Evolutionary conservation across 768 basidiomycete genomes (phyloP).

Genomic region (Termitomyces titanicus): DNA sequence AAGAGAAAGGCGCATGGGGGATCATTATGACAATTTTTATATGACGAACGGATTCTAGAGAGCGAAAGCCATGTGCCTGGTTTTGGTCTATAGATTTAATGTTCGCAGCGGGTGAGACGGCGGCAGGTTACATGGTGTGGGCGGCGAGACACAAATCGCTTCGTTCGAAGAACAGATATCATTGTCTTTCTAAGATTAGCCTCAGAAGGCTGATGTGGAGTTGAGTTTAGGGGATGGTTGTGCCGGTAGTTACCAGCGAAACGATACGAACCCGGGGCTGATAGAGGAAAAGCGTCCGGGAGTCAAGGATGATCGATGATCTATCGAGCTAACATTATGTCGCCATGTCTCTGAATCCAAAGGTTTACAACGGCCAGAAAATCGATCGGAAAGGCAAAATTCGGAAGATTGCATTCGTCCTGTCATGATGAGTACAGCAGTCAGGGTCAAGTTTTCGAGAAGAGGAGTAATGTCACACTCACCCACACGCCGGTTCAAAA

Average conservation of each 20-base stretch:
- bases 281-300: neutral
- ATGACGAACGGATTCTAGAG: neutral
- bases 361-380: no score
- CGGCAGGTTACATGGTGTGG: conserved; percentile 9
- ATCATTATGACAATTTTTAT: neutral
- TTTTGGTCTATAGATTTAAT: conserved; percentile 1
- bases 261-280: neutral
- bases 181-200: neutral
- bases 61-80: neutral
- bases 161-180: neutral
- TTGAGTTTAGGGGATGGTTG: neutral
- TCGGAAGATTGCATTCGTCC: conserved; percentile 9
- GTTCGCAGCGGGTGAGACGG: conserved; percentile 4
- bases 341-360: conserved; percentile 6
- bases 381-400: conserved; percentile 2
- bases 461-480: neutral
- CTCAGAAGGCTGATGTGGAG: conserved; percentile 1
- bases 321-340: conserved; percentile 4
- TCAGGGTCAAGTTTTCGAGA: neutral
- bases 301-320: conserved; percentile 1
- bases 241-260: conserved; percentile 6
- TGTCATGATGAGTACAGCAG: conserved; percentile 8
- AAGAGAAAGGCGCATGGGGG: neutral
- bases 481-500: no score
- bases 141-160: conserved; percentile 4